These are phyloP conservation scores for Bidens hawaiensis DNA, from an alignment of 140 eudicot species.

Conservation along the genomic window DNA sequence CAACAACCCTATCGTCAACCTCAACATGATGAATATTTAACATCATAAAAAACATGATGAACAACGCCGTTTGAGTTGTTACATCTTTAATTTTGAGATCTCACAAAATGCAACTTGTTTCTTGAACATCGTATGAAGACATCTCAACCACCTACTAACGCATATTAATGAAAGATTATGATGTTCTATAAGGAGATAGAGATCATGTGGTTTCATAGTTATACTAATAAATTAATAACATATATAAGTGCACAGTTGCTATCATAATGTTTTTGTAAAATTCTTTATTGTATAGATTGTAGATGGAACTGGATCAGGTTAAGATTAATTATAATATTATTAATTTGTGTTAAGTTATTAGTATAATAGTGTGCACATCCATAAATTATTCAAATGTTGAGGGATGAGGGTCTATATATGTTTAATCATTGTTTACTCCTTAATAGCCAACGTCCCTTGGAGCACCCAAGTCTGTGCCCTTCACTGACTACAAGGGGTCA, in stretches of 20 bases:
- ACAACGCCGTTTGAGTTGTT: too few species aligned
- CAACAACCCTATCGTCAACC: too few species aligned
- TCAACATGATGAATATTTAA: too few species aligned
- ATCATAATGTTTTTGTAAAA: background rate
- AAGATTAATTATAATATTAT: constrained; percentile 7
- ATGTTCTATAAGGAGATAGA: background rate
- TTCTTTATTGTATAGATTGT: constrained; percentile 1
- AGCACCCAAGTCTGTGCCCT: constrained; percentile 37
- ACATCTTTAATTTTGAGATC: background rate
- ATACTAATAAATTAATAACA: background rate
- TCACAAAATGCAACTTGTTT: background rate
- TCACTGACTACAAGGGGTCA: constrained; percentile 33
- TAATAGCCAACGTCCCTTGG: constrained; percentile 25
- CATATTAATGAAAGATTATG: background rate
- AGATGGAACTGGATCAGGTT: constrained; percentile 15
- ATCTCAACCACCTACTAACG: background rate
- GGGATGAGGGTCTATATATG: background rate
- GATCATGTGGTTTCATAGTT: background rate
- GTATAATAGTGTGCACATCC: background rate
- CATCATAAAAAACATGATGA: too few species aligned
- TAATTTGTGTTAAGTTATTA: constrained; percentile 3
- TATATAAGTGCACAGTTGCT: background rate
- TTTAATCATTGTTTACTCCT: constrained; percentile 9
- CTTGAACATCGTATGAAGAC: background rate
- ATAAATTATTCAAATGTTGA: too few species aligned